phyloP scores from a whole-genome alignment of 2,329 filamentous ascomycete genomes.

The Colletotrichum cordylinicola region DNA sequence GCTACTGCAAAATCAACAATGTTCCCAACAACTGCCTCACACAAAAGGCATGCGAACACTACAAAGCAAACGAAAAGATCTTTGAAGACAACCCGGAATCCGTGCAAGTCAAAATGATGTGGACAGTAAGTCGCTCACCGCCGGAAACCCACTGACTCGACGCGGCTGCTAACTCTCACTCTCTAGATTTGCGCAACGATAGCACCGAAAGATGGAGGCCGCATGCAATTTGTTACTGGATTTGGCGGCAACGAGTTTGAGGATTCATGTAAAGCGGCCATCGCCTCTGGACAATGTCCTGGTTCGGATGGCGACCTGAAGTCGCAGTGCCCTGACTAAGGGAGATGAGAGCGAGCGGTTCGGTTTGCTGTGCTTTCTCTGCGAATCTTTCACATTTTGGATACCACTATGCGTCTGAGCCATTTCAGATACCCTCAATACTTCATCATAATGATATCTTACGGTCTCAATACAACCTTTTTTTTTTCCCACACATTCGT shows the following conservation, averaged over 20 bases:
- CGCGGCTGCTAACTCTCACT: background rate
- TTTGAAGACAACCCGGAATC: background rate
- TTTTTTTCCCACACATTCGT: background rate
- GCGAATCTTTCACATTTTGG: background rate
- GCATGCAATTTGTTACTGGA: background rate
- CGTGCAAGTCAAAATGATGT: background rate
- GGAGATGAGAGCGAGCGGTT: background rate
- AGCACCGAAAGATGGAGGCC: background rate
- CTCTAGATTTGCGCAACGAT: background rate
- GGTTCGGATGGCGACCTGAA: background rate
- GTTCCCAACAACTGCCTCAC: background rate
- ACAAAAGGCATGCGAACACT: background rate
- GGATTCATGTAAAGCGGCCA: background rate
- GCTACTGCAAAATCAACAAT: background rate
- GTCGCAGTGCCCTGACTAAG: background rate
- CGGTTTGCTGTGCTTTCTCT: background rate
- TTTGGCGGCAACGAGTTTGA: conserved; percentile 2
- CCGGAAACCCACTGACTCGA: background rate
- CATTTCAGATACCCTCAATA: background rate
- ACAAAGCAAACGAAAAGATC: background rate
- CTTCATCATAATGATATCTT: background rate
- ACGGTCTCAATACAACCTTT: background rate
- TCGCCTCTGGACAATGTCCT: background rate
- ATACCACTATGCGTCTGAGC: background rate
- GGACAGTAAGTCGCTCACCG: background rate